phyloP scores from a whole-genome alignment of 352 stramenopile species.

The Globisporangium middletonii region DNA sequence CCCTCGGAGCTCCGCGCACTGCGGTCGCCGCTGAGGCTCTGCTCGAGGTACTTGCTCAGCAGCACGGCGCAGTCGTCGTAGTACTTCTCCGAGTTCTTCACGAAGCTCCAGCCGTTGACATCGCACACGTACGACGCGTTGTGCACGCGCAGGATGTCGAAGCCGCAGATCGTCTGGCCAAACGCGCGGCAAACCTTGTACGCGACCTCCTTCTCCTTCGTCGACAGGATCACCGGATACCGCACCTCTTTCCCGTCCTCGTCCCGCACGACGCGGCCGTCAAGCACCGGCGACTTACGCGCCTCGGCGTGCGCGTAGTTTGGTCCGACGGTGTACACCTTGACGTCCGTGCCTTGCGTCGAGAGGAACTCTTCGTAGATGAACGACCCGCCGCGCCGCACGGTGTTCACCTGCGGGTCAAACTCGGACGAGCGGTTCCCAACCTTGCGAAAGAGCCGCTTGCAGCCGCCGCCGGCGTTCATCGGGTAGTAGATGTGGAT shows the following conservation, averaged over 20 bases:
- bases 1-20: constrained; percentile 20
- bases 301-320: constrained; percentile 99
- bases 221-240: constrained; percentile 98
- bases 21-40: constrained; percentile 31
- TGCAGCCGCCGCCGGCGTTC: constrained; percentile 97
- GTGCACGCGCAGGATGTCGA: constrained; percentile 96
- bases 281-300: constrained; percentile 98
- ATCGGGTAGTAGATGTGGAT: constrained; percentile 99
- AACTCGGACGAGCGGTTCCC: constrained; percentile 91
- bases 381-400: constrained; percentile 89
- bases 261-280: constrained; percentile 97
- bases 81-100: constrained; percentile 99
- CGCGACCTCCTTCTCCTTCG: constrained; percentile 98
- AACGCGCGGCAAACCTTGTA: constrained; percentile 82
- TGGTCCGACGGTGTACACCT: constrained; percentile 98
- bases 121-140: constrained; percentile 97
- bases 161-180: constrained; percentile 96
- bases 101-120: constrained; percentile 99
- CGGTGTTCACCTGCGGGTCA: constrained; percentile 94
- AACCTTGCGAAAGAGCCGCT: constrained; percentile 98
- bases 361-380: constrained; percentile 99
- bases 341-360: constrained; percentile 99
- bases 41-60: constrained; percentile 78
- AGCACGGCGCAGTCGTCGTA: constrained; percentile 98
- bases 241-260: constrained; percentile 97